A percentile compares a stretch with the other conserved stretches of the same genome.
phyloP scores from a whole-genome alignment of 805 yeast species.

The Yueomyces sinensis region DNA sequence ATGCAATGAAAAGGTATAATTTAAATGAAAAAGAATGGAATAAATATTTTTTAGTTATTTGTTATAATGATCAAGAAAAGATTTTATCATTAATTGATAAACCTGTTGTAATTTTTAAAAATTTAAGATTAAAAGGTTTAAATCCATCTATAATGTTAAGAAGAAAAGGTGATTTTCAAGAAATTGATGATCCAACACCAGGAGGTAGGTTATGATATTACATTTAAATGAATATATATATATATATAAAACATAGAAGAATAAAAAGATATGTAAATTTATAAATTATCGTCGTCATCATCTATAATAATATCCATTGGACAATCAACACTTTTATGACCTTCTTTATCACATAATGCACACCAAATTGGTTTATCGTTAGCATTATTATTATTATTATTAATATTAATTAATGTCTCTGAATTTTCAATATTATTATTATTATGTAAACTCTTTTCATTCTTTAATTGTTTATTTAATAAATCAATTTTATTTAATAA shows the following conservation, averaged over 20 bases:
- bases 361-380: conserved; percentile 78
- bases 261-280: not conserved
- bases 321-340: conserved; percentile 80
- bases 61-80: conserved; percentile 84
- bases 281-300: not conserved
- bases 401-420: no score
- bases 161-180: conserved; percentile 49
- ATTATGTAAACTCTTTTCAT: no score
- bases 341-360: conserved; percentile 81
- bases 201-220: conserved; percentile 11
- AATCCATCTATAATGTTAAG: conserved; percentile 89
- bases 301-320: conserved; percentile 28
- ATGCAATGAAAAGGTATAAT: conserved; percentile 77
- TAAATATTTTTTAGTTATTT: conserved; percentile 76
- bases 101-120: conserved; percentile 78
- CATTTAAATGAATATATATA: no score
- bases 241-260: no score
- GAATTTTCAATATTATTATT: no score
- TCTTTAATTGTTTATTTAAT: no score
- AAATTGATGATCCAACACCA: conserved; percentile 13
- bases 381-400: no score
- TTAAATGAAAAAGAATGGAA: conserved; percentile 72
- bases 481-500: no score
- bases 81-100: conserved; percentile 72
- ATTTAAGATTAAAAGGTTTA: conserved; percentile 69